phyloP scores from a whole-genome alignment of 2,329 filamentous ascomycete species.

The Aspergillus sp. region DNA sequence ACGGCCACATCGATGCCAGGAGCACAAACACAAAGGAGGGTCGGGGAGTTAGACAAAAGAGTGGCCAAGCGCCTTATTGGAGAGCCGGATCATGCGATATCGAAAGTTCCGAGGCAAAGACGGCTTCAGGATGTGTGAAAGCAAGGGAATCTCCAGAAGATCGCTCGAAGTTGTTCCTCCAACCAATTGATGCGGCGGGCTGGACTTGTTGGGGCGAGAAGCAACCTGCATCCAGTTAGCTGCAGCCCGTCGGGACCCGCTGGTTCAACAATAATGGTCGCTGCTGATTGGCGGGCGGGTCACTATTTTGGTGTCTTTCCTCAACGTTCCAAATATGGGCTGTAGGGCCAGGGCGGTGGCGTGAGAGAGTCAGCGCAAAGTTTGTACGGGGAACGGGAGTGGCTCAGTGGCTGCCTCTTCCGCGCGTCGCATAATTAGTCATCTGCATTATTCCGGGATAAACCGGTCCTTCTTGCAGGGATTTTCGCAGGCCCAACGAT shows the following conservation, averaged over 20 bases:
- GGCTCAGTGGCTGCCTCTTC: not conserved
- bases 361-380: not conserved
- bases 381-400: no score
- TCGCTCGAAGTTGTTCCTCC: not conserved
- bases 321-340: not conserved
- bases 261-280: not conserved
- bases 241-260: not conserved
- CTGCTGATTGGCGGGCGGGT: not conserved
- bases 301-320: not conserved
- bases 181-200: constrained; percentile 7
- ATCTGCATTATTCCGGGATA: not conserved
- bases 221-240: constrained; percentile 12
- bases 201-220: constrained; percentile 19
- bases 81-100: constrained; percentile 19
- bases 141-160: not conserved
- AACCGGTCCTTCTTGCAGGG: no score
- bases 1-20: constrained; percentile 9
- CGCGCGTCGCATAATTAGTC: not conserved
- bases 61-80: constrained; percentile 15
- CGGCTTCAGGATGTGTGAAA: not conserved
- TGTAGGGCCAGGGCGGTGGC: not conserved
- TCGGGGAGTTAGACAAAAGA: constrained; percentile 10
- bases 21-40: constrained; percentile 2
- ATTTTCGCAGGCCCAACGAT: not conserved
- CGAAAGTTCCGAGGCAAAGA: constrained; percentile 29